A percentile compares a stretch with the other conserved stretches of the same genome.
phyloP scores from a whole-genome alignment of 2,329 filamentous ascomycete species.

The Calonectria crousiana region DNA sequence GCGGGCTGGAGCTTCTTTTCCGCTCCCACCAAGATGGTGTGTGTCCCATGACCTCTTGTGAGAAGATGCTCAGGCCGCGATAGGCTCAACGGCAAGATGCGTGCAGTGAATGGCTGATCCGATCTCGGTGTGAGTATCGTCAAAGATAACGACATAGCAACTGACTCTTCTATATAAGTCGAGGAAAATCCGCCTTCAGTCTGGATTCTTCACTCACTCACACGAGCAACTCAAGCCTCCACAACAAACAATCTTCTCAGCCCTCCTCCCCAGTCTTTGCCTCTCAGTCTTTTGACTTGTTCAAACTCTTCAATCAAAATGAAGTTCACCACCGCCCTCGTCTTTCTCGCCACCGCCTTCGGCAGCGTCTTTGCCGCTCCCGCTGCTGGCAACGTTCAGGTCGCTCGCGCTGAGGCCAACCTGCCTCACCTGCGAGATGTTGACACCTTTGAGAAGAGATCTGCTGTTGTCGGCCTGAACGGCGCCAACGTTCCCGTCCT shows the following conservation, averaged over 20 bases:
- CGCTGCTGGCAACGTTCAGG: background rate
- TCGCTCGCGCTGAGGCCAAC: background rate
- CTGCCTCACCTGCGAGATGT: background rate
- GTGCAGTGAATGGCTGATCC: background rate
- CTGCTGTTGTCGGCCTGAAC: background rate
- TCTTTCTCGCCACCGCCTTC: background rate
- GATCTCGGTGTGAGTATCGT: background rate
- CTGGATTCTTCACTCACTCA: conserved; percentile 11
- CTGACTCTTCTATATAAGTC: background rate
- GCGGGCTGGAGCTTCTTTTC: background rate
- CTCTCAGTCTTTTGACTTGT: background rate
- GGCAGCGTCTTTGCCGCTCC: background rate
- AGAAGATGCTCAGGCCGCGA: background rate
- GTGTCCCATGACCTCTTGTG: background rate
- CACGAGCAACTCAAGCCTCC: conserved; percentile 2
- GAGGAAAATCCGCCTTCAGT: background rate
- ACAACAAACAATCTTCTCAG: background rate
- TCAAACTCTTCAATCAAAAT: background rate
- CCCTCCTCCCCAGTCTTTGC: background rate
- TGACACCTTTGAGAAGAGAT: background rate
- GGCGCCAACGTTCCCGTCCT: background rate
- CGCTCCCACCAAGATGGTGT: background rate
- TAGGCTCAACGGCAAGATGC: background rate
- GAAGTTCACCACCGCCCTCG: background rate
- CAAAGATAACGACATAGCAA: background rate